Base-by-base conservation (phyloP, 768 basidiomycete genomes). In the Coprinellus micaceus region DNA sequence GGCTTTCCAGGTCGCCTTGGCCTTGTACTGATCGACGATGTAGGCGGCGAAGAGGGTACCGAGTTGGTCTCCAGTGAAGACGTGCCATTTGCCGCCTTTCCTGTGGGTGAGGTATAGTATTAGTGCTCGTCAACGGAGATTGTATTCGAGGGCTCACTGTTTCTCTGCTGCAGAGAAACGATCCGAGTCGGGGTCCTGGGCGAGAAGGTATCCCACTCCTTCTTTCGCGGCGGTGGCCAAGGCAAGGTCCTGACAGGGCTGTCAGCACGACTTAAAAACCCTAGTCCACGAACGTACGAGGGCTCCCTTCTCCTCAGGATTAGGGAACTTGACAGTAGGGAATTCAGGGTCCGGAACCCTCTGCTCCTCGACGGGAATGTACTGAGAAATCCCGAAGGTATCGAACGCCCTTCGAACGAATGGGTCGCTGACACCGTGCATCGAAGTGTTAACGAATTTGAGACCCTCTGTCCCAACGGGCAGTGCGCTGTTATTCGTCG, bases 111-210 rank as follows among this genome's bases (percentile, higher is more conserved):
- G 29, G 1, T 17, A 29, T 11, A 54, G 24, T 33, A 40, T 40
- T 15, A 47, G 60, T 67, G 21, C 29, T 26, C 39, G 3, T 19
- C 0, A 50, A 13, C 17, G 44, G 50, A 45, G 22, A 61, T 57
- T 13, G 46, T 19, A 39, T 30, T 13, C 48, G 24, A 39, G 57
- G 22, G 49, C 73, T 59, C 62, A 87, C 89, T 73, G 65, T 68
- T 77, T 82, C 68, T 92, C 86, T 29, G 86, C 91, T 22, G 88
- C 89, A 10, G 84, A 77, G 66, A 94, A 94, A 33, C 89, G 74
- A 70, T 94, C 93, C 3, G 88, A 82, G 64, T 95, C 93, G 0
- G 93, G 94, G 69, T 94, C 94, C 67, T 95, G 92, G 2, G 94
- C 91, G 17, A 95, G 73, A 1, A 95, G 84, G 65, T 92, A 86